phyloP scores from a whole-genome alignment of 805 yeast genomes.

The Wickerhamiella azymoides region DNA sequence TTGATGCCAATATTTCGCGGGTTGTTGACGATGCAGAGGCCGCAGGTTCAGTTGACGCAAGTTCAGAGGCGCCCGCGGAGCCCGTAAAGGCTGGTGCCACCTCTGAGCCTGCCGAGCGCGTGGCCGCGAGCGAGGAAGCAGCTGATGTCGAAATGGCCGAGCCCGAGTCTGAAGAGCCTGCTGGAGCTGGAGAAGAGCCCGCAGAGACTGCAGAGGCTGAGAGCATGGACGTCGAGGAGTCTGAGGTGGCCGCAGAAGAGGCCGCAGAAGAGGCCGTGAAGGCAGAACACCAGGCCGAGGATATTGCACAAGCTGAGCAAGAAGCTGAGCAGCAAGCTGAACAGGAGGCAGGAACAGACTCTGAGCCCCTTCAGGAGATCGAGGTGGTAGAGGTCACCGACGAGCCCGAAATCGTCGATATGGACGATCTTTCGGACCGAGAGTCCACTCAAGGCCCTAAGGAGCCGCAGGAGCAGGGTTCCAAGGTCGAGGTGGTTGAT shows the following conservation, averaged over 20 bases:
- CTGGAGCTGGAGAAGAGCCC: too few relatives aligned
- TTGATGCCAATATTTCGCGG: background rate
- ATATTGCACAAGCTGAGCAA: background rate
- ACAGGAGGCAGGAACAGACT: background rate
- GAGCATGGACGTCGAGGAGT: constrained; percentile 1
- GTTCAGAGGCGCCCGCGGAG: too few relatives aligned
- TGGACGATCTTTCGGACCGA: background rate
- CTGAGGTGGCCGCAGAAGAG: background rate
- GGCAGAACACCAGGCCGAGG: too few relatives aligned
- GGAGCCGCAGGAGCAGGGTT: background rate
- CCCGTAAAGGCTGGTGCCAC: too few relatives aligned
- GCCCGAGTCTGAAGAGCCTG: background rate
- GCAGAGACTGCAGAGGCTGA: background rate
- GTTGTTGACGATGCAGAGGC: background rate
- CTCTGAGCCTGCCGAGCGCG: too few relatives aligned
- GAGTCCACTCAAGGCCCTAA: background rate
- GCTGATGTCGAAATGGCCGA: background rate
- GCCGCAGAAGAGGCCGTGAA: background rate
- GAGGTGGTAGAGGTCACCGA: constrained; percentile 4
- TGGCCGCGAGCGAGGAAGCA: too few relatives aligned
- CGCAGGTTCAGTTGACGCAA: too few relatives aligned
- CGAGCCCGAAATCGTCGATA: constrained; percentile 2
- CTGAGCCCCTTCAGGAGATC: background rate
- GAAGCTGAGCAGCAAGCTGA: constrained; percentile 8
- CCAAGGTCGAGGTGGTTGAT: background rate